Percentiles rank a stretch among this genome's conserved stretches.
Conservation (phyloP, 371 early-diverging fungal genomes). For the Paraphysoderma sedebokerense region DNA sequence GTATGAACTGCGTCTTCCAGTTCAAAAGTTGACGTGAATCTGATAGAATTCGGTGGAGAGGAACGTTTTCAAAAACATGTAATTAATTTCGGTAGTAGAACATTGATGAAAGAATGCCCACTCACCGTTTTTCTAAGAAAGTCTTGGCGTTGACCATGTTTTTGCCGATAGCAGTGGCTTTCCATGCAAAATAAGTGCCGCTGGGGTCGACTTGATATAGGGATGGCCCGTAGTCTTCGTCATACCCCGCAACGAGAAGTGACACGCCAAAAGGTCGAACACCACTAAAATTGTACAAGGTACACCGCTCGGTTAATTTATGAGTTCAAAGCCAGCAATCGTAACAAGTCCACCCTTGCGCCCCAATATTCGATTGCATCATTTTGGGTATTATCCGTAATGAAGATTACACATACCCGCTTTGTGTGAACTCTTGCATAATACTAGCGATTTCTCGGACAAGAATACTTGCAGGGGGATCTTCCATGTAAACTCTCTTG, state of each 20-base stretch:
- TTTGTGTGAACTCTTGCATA: conserved; percentile 98
- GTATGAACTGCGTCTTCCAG: conserved; percentile 97
- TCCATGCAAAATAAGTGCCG: conserved; percentile 96
- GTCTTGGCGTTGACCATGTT: conserved; percentile 97
- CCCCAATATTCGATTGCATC: neutral
- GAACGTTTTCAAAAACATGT: neutral
- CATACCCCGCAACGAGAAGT: conserved; percentile 86
- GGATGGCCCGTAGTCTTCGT: conserved; percentile 67
- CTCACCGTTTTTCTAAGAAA: conserved; percentile 88
- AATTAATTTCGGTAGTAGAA: neutral
- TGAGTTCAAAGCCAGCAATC: neutral
- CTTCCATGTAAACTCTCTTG: conserved; percentile 80
- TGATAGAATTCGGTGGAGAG: no score
- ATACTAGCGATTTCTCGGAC: conserved; percentile 91
- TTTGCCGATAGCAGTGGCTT: conserved; percentile 96
- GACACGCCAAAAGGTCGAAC: conserved; percentile 99
- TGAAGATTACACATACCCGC: conserved; percentile 45
- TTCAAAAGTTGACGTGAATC: conserved; percentile 50
- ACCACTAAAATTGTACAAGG: conserved; percentile 41
- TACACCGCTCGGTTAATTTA: neutral
- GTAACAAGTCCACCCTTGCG: no score
- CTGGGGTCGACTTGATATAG: conserved; percentile 98
- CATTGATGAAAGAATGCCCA: neutral
- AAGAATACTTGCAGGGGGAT: conserved; percentile 81
- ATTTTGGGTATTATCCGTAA: neutral